phyloP scores from a whole-genome alignment of 208 protist species.

The Trypanosoma melophagium region DNA sequence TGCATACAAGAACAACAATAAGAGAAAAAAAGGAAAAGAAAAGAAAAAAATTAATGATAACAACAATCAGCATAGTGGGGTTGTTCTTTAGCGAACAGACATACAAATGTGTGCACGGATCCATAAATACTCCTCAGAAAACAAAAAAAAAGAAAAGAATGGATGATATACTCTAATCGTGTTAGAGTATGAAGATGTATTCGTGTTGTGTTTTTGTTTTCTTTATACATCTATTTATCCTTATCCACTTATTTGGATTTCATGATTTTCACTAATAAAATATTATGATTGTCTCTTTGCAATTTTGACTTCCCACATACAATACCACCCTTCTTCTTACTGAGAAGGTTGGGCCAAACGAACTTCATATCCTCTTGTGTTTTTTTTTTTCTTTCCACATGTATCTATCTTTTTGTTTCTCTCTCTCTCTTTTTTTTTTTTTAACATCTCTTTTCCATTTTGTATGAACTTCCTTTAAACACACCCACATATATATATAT shows the following conservation, averaged over 20 bases:
- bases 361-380: too few relatives aligned
- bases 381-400: too few relatives aligned
- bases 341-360: not conserved
- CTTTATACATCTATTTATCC: too few relatives aligned
- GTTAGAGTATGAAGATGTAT: not conserved
- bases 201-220: not conserved
- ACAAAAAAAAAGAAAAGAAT: slow-evolving; percentile 2
- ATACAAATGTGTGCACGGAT: too few relatives aligned
- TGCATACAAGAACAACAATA: not conserved
- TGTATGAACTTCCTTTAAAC: not conserved
- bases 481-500: slow-evolving; percentile 13
- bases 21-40: not conserved
- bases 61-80: too few relatives aligned
- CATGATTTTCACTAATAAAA: too few relatives aligned
- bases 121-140: too few relatives aligned
- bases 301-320: too few relatives aligned
- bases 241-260: too few relatives aligned
- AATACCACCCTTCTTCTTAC: not conserved
- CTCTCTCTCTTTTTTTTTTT: not conserved
- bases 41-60: too few relatives aligned
- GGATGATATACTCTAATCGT: not conserved
- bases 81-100: too few relatives aligned
- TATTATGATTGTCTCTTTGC: not conserved
- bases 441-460: slow-evolving; percentile 13
- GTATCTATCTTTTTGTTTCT: not conserved